Evolutionary conservation across 352 stramenopile species (phyloP), one percentile per base, ranked within the genome.

Genomic region (Phytophthora foliorum): DNA sequence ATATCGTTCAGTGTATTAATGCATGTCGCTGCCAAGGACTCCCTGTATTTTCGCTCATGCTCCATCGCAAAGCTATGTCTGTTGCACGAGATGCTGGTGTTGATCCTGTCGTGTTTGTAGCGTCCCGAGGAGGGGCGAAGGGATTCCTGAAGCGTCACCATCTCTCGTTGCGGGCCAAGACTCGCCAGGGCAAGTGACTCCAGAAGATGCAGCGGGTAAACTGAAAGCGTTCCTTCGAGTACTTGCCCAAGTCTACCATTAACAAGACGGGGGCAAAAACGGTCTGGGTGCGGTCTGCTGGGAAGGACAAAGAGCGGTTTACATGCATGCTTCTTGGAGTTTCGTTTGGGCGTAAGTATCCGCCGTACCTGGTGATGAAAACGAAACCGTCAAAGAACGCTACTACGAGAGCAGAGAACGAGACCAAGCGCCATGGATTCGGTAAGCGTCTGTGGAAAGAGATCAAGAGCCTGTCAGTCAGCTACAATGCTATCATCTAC

Each of bases 401-500:
- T 6, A 41, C 34, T 6, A 41, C 34, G 7, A 41, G 31, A 5
- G 34, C 34, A 41, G 34, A 41, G 13, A 41, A 41, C 13, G 34
- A 41, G 4, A 13, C 4, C 34, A 41, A 41, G 34, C 34, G 34
- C 13, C 4, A 17, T 13, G 34, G 34, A 41, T 41, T 17, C 9
- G 34, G 34, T 41, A 41, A 41, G 34, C 34, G 34, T 41, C 34
- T 41, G 4, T 41, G 34, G 34, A 41, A 41, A 41, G 13, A 62
- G n/a, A 32, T 62, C 21, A 34, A 42, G n/a, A 11, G 19, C 5
- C 41, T 62, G 10, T 7, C 38, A 44, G 27, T 19, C 6, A 27
- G 2, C 7, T 21, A 62, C 29, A 44, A 53, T 16, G 55, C 31
- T 13, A n/a, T 53, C 8, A 62, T 62, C 29, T 62, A 36, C 34